phyloP scores from a whole-genome alignment of 2,329 filamentous ascomycete genomes.

The Nemania sp. region DNA sequence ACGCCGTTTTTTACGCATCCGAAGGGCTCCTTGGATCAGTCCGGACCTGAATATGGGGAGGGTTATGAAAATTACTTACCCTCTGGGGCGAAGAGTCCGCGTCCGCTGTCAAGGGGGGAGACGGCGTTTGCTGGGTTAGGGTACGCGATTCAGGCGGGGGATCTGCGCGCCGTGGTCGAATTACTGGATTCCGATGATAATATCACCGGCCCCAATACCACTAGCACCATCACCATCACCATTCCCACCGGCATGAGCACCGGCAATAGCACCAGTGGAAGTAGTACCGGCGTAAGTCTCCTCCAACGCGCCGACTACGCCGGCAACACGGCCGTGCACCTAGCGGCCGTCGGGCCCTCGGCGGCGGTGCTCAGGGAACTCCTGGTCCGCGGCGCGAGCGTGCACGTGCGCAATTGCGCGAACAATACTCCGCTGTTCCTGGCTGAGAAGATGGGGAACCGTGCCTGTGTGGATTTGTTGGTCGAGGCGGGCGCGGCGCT shows the following conservation, averaged over 20 bases:
- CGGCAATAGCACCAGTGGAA: slow-evolving; percentile 38
- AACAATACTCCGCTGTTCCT: slow-evolving; percentile 69
- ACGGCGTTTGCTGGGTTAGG: slow-evolving; percentile 75
- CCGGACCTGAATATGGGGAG: slow-evolving; percentile 33
- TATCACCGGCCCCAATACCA: too few relatives aligned
- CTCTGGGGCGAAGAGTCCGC: slow-evolving; percentile 56
- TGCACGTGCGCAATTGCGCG: slow-evolving; percentile 66
- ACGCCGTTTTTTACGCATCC: slow-evolving; percentile 78
- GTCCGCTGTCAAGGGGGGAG: slow-evolving; percentile 53
- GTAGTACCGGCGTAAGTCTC: slow-evolving; percentile 61
- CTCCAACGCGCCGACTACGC: slow-evolving; percentile 79
- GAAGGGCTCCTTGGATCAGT: slow-evolving; percentile 52
- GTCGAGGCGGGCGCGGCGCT: slow-evolving; percentile 63
- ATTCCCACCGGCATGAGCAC: neutral
- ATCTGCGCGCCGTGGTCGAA: slow-evolving; percentile 66
- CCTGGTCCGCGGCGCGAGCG: slow-evolving; percentile 64
- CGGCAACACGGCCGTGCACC: slow-evolving; percentile 71
- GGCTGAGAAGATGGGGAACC: slow-evolving; percentile 60
- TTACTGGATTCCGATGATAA: slow-evolving; percentile 70
- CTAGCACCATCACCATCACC: too few relatives aligned
- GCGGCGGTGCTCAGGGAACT: slow-evolving; percentile 61
- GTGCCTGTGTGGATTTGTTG: slow-evolving; percentile 57
- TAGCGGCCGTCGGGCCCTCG: slow-evolving; percentile 58
- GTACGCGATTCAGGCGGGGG: slow-evolving; percentile 76
- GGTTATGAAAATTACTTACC: slow-evolving; percentile 52